A percentile compares a stretch with the other conserved stretches of the same genome.
phyloP scores from a whole-genome alignment of 768 basidiomycete genomes.

The Panaeolus papilionaceus region DNA sequence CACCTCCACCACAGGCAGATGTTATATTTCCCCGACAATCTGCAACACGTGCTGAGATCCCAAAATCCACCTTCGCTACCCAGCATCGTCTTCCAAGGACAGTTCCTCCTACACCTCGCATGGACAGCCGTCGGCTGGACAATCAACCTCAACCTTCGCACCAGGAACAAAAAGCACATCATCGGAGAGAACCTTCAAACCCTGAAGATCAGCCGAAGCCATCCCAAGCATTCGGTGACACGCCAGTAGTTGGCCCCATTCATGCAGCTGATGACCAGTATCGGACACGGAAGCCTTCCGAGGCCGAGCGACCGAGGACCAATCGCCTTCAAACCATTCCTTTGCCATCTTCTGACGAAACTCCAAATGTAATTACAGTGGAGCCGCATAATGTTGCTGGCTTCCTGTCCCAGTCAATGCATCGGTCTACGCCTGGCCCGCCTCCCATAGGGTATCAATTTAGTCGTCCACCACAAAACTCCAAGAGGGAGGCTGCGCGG shows the following conservation, averaged over 20 bases:
- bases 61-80: neutral
- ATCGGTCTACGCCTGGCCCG: neutral
- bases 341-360: neutral
- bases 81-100: neutral
- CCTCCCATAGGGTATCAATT: neutral
- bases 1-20: neutral
- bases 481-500: neutral
- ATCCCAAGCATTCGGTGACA: neutral
- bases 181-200: neutral
- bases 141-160: neutral
- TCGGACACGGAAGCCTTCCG: neutral
- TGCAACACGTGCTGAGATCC: neutral
- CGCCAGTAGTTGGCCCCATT: neutral
- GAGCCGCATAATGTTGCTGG: neutral
- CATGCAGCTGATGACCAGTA: neutral
- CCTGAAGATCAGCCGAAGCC: neutral
- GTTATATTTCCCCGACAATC: neutral
- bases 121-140: neutral
- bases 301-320: neutral
- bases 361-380: neutral
- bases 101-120: slow-evolving; percentile 1
- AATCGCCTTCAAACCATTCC: neutral
- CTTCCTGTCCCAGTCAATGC: neutral
- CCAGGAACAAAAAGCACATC: neutral
- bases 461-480: neutral